Conservation (phyloP, 163 green algal species). For the Scenedesmus sp. region DNA sequence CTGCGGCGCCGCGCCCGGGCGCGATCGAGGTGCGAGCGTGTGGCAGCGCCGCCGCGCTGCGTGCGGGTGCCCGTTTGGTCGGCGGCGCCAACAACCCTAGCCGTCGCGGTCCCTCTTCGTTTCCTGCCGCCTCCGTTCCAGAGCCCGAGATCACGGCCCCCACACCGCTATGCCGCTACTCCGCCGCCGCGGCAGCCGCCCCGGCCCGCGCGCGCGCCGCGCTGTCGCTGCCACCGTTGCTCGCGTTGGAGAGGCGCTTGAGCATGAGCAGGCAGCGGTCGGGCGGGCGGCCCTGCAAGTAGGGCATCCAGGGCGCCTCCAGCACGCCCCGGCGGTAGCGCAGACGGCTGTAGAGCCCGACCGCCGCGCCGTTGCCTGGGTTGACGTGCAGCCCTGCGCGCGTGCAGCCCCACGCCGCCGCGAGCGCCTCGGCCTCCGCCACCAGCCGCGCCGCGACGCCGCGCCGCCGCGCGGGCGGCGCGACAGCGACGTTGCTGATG, state of each 20-base stretch:
- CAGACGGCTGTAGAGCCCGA: slow-evolving; percentile 26
- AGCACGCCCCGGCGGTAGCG: slow-evolving; percentile 26
- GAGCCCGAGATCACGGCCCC: too few relatives aligned
- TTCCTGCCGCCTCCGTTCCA: too few relatives aligned
- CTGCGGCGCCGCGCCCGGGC: too few relatives aligned
- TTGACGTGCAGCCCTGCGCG: slow-evolving; percentile 60
- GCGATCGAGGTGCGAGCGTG: too few relatives aligned
- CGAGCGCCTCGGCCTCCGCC: slow-evolving; percentile 52
- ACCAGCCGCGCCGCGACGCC: slow-evolving; percentile 60
- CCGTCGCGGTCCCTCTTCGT: too few relatives aligned
- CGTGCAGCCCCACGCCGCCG: slow-evolving; percentile 58
- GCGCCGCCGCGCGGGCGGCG: slow-evolving; percentile 45
- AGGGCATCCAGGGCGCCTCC: slow-evolving; percentile 42
- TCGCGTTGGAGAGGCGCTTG: slow-evolving; percentile 30
- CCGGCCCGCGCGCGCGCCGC: too few relatives aligned
- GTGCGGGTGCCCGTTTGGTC: too few relatives aligned
- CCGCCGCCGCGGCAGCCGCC: too few relatives aligned
- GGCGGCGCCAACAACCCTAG: too few relatives aligned
- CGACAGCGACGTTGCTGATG: slow-evolving; percentile 69
- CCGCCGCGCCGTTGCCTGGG: slow-evolving; percentile 42
- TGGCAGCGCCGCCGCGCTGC: too few relatives aligned
- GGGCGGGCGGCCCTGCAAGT: slow-evolving; percentile 39
- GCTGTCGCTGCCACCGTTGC: neutral
- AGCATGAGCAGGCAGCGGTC: slow-evolving; percentile 40
- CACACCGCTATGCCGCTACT: too few relatives aligned